Evolutionary conservation across 192 early-diverging fungal genomes (phyloP).

Genomic region (Backusella luteola): DNA sequence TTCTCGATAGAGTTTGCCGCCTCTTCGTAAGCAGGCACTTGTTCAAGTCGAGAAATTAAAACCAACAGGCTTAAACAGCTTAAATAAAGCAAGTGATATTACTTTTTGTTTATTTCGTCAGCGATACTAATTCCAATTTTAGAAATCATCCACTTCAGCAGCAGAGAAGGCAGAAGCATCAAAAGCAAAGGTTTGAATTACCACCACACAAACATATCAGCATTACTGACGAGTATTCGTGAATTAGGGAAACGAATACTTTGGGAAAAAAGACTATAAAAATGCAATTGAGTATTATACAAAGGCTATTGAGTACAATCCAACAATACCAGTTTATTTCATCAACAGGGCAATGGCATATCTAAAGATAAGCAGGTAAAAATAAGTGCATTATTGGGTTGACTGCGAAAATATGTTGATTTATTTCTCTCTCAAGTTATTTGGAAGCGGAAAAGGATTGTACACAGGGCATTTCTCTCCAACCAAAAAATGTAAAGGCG

Average conservation of each 20-base stretch:
- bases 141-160: not conserved
- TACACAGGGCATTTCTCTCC: slow-evolving; percentile 52
- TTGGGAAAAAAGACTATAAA: slow-evolving; percentile 53
- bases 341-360: slow-evolving; percentile 84
- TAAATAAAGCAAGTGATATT: not conserved
- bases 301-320: slow-evolving; percentile 60
- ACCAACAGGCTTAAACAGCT: not conserved
- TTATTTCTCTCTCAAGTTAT: slow-evolving; percentile 39
- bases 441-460: slow-evolving; percentile 68
- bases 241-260: slow-evolving; percentile 58
- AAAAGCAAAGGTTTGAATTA: slow-evolving; percentile 24
- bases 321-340: slow-evolving; percentile 52
- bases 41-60: not conserved
- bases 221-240: not conserved
- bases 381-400: not conserved
- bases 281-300: slow-evolving; percentile 65
- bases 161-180: slow-evolving; percentile 18
- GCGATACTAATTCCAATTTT: not conserved
- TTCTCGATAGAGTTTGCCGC: slow-evolving; percentile 6
- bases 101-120: too few species aligned
- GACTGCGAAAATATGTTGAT: too few species aligned
- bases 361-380: slow-evolving; percentile 68
- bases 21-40: not conserved
- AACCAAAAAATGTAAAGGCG: slow-evolving; percentile 77
- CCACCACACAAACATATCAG: not conserved